Conservation (phyloP, 1,139 yeast genomes). For the Sugiyamaella novakii region DNA sequence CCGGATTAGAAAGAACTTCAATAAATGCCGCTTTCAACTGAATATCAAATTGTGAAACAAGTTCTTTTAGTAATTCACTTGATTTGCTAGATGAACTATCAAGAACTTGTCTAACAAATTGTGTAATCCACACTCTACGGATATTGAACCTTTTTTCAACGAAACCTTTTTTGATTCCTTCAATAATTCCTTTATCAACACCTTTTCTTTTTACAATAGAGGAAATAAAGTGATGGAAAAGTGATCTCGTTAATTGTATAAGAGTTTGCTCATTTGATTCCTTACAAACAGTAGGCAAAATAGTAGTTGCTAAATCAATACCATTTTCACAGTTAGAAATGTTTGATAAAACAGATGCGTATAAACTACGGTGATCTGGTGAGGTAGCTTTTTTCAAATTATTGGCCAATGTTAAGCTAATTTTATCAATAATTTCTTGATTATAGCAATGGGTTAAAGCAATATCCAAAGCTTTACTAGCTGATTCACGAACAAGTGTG, state of each 20-base stretch:
- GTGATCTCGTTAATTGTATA: constrained; percentile 52
- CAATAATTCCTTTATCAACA: constrained; percentile 32
- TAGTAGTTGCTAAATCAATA: constrained; percentile 47
- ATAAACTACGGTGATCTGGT: constrained; percentile 64
- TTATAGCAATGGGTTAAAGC: constrained; percentile 30
- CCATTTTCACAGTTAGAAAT: constrained; percentile 33
- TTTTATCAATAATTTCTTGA: constrained; percentile 35
- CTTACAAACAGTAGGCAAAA: constrained; percentile 59
- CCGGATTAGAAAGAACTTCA: constrained; percentile 44
- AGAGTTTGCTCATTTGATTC: constrained; percentile 77
- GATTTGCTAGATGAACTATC: constrained; percentile 1
- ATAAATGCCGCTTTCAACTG: constrained; percentile 33
- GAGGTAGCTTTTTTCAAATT: constrained; percentile 56
- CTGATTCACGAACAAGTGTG: constrained; percentile 58
- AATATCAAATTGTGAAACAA: constrained; percentile 43
- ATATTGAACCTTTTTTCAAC: constrained; percentile 63
- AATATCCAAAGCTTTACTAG: constrained; percentile 48
- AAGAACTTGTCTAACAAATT: constrained; percentile 47
- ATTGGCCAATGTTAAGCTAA: constrained; percentile 58
- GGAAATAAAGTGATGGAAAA: constrained; percentile 48
- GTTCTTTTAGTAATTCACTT: neutral
- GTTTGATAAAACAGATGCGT: constrained; percentile 47
- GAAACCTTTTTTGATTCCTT: constrained; percentile 58
- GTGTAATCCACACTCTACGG: constrained; percentile 67
- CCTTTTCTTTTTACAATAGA: neutral